Conservation (phyloP, 1,284 basidiomycete species). For the Gomphus bonarii region DNA sequence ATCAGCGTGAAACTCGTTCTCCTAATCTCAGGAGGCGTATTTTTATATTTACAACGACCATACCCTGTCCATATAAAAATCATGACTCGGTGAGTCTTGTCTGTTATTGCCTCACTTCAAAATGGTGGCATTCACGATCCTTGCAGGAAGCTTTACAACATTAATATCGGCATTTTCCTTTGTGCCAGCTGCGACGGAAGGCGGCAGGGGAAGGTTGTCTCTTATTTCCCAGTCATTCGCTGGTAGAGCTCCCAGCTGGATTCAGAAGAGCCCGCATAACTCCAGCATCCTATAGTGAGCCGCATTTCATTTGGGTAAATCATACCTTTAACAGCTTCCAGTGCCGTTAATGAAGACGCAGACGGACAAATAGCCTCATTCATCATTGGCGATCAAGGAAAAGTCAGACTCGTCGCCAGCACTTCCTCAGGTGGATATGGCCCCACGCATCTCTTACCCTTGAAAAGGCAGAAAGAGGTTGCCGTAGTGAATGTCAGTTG, state of each 20-base stretch:
- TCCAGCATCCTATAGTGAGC: conserved; percentile 46
- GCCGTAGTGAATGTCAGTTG: conserved; percentile 44
- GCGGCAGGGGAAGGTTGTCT: conserved; percentile 33
- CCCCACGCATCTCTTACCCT: conserved; percentile 40
- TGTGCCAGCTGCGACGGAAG: conserved; percentile 21
- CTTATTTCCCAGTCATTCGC: conserved; percentile 38
- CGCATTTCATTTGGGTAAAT: conserved; percentile 10
- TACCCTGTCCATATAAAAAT: neutral
- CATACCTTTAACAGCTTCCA: conserved; percentile 17
- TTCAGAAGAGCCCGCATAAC: conserved; percentile 40
- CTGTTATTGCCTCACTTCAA: neutral
- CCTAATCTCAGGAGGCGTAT: neutral
- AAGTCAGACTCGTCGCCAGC: conserved; percentile 29
- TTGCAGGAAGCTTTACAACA: conserved; percentile 49
- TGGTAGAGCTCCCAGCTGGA: conserved; percentile 46
- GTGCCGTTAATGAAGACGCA: conserved; percentile 44
- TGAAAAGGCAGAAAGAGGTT: conserved; percentile 42
- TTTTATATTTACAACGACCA: neutral
- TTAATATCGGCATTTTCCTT: conserved; percentile 55
- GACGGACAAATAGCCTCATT: conserved; percentile 46
- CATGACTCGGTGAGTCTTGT: neutral
- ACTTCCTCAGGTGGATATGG: conserved; percentile 37
- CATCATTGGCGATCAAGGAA: conserved; percentile 33
- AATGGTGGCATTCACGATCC: conserved; percentile 51
- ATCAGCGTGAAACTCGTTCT: neutral